phyloP scores from a whole-genome alignment of 139 green algal genomes.

The Yamagishiella unicocca region DNA sequence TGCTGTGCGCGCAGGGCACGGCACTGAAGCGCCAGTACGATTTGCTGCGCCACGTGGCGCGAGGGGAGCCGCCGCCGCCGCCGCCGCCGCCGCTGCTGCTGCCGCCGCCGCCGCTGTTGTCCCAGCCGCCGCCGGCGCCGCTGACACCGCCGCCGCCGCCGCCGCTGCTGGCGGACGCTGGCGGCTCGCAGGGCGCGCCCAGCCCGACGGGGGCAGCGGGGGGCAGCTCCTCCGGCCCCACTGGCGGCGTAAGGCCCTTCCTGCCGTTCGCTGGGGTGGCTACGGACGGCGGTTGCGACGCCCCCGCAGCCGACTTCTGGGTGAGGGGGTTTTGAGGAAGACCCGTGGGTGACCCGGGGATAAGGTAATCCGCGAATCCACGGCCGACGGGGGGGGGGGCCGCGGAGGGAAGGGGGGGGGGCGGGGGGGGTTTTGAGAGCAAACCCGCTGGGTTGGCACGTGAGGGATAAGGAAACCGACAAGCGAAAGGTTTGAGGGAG shows the following conservation, averaged over 20 bases:
- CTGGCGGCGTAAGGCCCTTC: not conserved
- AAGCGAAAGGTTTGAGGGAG: too few species aligned
- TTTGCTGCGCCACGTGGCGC: not conserved
- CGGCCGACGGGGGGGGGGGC: not conserved
- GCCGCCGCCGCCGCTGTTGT: not conserved
- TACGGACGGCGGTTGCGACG: conserved; percentile 24
- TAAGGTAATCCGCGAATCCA: too few species aligned
- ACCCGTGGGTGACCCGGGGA: too few species aligned
- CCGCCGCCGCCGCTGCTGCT: not conserved
- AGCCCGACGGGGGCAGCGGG: not conserved
- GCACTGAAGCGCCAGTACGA: conserved; percentile 21
- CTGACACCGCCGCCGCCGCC: too few species aligned
- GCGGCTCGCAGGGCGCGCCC: too few species aligned
- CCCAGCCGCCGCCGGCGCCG: too few species aligned
- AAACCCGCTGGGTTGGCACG: too few species aligned
- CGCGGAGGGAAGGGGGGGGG: too few species aligned
- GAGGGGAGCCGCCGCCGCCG: not conserved
- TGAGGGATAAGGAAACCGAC: too few species aligned
- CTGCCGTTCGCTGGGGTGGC: conserved; percentile 18
- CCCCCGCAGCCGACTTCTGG: not conserved
- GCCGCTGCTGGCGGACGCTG: too few species aligned
- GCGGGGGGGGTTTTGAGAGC: too few species aligned
- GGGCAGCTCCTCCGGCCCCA: not conserved
- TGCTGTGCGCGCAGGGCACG: not conserved
- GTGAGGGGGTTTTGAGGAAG: too few species aligned